These are phyloP conservation scores for Ilex asprella DNA, from an alignment of 257 asterid species.

Conservation along the genomic window DNA sequence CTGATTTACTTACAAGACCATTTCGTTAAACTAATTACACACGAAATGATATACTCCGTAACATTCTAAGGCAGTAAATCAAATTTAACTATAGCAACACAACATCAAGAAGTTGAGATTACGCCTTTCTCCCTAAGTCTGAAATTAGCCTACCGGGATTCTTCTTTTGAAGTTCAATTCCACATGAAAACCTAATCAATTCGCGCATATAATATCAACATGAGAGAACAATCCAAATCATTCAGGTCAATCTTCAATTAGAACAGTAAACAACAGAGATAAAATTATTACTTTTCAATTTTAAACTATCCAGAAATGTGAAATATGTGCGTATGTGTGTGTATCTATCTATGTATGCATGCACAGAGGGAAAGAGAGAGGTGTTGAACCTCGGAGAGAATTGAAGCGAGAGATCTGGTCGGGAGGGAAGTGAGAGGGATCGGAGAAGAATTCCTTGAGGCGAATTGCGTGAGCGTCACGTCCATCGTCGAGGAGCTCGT, in stretches of 20 bases:
- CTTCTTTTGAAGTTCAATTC: too few relatives aligned
- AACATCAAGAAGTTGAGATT: too few relatives aligned
- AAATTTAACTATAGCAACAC: too few relatives aligned
- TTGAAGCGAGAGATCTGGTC: conserved; percentile 87
- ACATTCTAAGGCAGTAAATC: too few relatives aligned
- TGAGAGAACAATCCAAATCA: neutral
- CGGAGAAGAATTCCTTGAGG: conserved; percentile 77
- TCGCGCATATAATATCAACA: too few relatives aligned
- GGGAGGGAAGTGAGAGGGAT: conserved; percentile 75
- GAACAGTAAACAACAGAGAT: conserved; percentile 1
- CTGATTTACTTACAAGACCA: too few relatives aligned
- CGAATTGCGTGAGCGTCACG: conserved; percentile 92
- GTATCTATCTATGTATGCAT: neutral
- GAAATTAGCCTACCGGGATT: too few relatives aligned
- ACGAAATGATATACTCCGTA: too few relatives aligned
- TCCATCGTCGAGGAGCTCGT: conserved; percentile 90
- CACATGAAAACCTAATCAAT: too few relatives aligned
- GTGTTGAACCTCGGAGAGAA: conserved; percentile 62
- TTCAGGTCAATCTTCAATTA: neutral
- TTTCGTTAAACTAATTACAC: too few relatives aligned
- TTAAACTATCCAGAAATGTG: neutral
- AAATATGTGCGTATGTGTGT: neutral
- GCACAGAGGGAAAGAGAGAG: neutral
- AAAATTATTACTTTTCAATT: too few relatives aligned
- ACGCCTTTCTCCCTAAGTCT: too few relatives aligned